Percentiles rank a stretch among this genome's conserved stretches.
Conservation (phyloP, 352 stramenopile species). For the Plasmopara viticola region DNA sequence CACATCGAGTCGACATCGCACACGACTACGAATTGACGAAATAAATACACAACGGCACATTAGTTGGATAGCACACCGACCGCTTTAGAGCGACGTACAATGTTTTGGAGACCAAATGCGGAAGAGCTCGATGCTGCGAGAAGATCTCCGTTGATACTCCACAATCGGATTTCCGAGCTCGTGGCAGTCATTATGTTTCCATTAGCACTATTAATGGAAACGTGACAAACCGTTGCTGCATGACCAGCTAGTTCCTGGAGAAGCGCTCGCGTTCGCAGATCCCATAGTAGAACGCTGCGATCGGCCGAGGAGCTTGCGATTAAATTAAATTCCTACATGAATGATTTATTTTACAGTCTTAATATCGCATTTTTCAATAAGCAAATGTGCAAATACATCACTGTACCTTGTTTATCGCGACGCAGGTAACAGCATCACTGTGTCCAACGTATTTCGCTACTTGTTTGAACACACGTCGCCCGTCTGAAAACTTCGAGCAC, state of each 20-base stretch:
- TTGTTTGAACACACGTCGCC: constrained; percentile 62
- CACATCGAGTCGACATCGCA: constrained; percentile 58
- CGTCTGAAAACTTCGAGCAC: constrained; percentile 43
- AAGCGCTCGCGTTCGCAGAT: constrained; percentile 50
- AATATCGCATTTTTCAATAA: background rate
- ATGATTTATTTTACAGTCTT: background rate
- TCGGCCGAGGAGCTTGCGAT: constrained; percentile 56
- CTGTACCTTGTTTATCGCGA: constrained; percentile 46
- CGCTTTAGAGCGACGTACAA: constrained; percentile 33
- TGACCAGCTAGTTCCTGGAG: constrained; percentile 60
- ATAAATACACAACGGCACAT: background rate
- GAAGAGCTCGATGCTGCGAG: constrained; percentile 43
- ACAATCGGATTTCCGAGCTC: constrained; percentile 46
- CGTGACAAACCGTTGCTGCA: constrained; percentile 33
- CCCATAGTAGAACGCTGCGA: constrained; percentile 59
- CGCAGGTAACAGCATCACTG: constrained; percentile 45
- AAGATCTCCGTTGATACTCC: constrained; percentile 77
- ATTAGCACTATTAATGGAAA: constrained; percentile 64
- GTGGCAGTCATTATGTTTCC: constrained; percentile 58
- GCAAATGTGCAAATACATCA: constrained; percentile 2
- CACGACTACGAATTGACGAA: constrained; percentile 27
- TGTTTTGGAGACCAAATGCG: constrained; percentile 37
- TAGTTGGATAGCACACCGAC: background rate
- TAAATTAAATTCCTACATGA: constrained; percentile 50
- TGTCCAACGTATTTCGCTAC: constrained; percentile 63